Evolutionary conservation across 768 basidiomycete genomes (phyloP).

Genomic region (Auricularia cornea): DNA sequence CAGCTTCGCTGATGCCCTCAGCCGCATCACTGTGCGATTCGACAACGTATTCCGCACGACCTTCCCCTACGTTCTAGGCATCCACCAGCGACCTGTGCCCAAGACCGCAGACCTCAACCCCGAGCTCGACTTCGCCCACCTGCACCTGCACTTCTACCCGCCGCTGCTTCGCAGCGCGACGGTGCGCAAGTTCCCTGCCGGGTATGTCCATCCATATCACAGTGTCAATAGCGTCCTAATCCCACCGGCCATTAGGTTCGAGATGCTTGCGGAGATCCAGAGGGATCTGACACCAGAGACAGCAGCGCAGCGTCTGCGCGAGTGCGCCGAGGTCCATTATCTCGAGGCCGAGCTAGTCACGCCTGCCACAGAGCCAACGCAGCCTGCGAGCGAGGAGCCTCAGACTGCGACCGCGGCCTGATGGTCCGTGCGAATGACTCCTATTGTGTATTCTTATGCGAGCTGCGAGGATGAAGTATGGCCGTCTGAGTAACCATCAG

Average conservation of each 20-base stretch:
- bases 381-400: too few species aligned
- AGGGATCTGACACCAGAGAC: conserved; percentile 86
- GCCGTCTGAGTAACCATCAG: too few species aligned
- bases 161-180: conserved; percentile 75
- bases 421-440: too few species aligned
- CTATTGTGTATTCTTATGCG: too few species aligned
- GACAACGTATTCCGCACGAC: conserved; percentile 79
- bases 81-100: conserved; percentile 75
- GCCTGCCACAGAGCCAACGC: too few species aligned
- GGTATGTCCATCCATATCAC: conserved; percentile 37
- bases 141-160: conserved; percentile 83
- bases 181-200: conserved; percentile 84
- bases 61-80: conserved; percentile 92
- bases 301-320: conserved; percentile 61
- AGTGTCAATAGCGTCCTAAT: not conserved
- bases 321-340: conserved; percentile 38
- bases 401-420: too few species aligned
- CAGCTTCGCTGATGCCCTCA: conserved; percentile 61
- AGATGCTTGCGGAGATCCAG: conserved; percentile 86
- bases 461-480: too few species aligned
- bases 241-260: conserved; percentile 45
- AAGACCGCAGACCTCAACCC: conserved; percentile 35
- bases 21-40: conserved; percentile 54
- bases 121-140: conserved; percentile 50
- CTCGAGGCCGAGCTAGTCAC: too few species aligned